A percentile compares a stretch with the other conserved stretches of the same genome.
phyloP scores from a whole-genome alignment of 73 alveolate genomes.

The Paramecium caudatum region DNA sequence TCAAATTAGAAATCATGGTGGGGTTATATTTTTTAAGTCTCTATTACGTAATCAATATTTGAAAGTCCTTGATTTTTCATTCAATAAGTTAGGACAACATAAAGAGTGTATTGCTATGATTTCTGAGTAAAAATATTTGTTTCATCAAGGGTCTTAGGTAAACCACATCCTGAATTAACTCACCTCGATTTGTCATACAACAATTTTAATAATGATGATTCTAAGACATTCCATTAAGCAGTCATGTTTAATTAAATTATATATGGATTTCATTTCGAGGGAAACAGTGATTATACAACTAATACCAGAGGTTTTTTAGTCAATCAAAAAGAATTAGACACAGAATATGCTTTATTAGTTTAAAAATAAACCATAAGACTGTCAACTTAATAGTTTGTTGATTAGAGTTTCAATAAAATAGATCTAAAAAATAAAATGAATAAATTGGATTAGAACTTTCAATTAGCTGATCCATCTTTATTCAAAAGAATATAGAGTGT shows the following conservation, averaged over 20 bases:
- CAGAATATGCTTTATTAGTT: neutral
- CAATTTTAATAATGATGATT: conserved; percentile 68
- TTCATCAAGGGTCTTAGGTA: conserved; percentile 62
- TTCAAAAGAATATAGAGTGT: conserved; percentile 34
- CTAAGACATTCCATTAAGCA: conserved; percentile 31
- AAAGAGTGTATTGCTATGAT: conserved; percentile 14
- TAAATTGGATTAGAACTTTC: conserved; percentile 38
- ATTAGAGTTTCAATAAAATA: neutral
- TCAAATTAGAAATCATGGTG: conserved; percentile 67
- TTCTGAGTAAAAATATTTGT: conserved; percentile 54
- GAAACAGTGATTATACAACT: conserved; percentile 52
- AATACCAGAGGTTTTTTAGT: conserved; percentile 74
- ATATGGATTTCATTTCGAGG: conserved; percentile 73
- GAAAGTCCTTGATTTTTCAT: conserved; percentile 46
- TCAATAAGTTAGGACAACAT: conserved; percentile 70
- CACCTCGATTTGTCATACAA: conserved; percentile 74
- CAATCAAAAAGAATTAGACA: conserved; percentile 10
- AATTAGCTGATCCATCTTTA: conserved; percentile 32
- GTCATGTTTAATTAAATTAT: conserved; percentile 7
- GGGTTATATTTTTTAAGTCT: conserved; percentile 57
- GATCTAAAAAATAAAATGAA: conserved; percentile 44
- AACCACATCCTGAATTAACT: conserved; percentile 66
- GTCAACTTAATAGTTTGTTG: neutral
- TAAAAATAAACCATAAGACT: conserved; percentile 22
- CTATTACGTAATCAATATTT: conserved; percentile 55